Evolutionary conservation across 768 basidiomycete species (phyloP).

Genomic region (Tricholoma matsutake): DNA sequence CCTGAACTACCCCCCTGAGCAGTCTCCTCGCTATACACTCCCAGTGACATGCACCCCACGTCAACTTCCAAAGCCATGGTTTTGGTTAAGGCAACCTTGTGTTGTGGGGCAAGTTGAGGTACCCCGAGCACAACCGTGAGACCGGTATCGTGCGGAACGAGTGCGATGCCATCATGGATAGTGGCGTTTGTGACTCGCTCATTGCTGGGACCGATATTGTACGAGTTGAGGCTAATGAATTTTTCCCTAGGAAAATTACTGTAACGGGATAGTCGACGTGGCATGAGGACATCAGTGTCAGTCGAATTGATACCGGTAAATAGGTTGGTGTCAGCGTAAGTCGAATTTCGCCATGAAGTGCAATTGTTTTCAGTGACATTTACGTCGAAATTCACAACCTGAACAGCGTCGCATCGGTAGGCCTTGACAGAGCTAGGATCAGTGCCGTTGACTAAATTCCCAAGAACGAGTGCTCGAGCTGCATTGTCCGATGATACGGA

Average conservation of each 20-base stretch:
- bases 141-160: constrained; percentile 16
- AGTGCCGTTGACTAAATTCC: constrained; percentile 13
- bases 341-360: constrained; percentile 20
- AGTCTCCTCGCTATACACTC: constrained; percentile 2
- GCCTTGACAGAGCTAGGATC: constrained; percentile 8
- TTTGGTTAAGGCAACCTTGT: constrained; percentile 13
- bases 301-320: constrained; percentile 18
- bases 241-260: background rate
- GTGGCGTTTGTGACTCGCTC: constrained; percentile 4
- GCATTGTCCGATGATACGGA: constrained; percentile 12
- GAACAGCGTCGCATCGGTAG: constrained; percentile 9
- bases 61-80: constrained; percentile 19
- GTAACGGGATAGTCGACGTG: constrained; percentile 11
- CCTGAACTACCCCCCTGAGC: background rate
- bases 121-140: constrained; percentile 17
- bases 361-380: constrained; percentile 14
- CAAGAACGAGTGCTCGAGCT: constrained; percentile 8
- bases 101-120: constrained; percentile 11
- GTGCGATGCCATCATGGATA: constrained; percentile 15
- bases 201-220: constrained; percentile 14
- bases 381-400: constrained; percentile 3
- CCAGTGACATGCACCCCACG: constrained; percentile 17
- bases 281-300: constrained; percentile 22
- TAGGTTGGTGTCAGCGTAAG: constrained; percentile 16
- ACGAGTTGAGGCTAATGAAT: constrained; percentile 11